These are phyloP conservation scores for Skeletonema potamos DNA, from an alignment of 108 stramenopile species.

Conservation along the genomic window DNA sequence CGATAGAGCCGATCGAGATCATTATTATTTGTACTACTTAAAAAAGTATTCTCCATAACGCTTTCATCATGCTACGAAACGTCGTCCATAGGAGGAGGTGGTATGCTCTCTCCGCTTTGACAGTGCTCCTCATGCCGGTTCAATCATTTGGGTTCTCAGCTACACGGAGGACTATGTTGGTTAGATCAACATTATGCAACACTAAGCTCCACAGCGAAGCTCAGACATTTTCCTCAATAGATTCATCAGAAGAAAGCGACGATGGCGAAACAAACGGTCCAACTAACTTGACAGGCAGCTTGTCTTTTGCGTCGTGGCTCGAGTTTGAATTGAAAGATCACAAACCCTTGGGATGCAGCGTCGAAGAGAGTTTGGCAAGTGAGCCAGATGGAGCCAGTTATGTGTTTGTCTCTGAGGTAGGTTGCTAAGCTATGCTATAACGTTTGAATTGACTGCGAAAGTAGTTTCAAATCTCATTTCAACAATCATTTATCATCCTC, in stretches of 20 bases:
- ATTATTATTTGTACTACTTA: no score
- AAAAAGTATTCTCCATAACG: no score
- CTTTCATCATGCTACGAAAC: background rate
- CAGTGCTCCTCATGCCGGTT: background rate
- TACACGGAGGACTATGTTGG: background rate
- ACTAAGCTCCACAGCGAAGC: constrained; percentile 9
- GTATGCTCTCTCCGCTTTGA: constrained; percentile 10
- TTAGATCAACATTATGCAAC: background rate
- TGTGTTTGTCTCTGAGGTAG: constrained; percentile 75
- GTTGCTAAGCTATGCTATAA: background rate
- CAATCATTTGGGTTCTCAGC: background rate
- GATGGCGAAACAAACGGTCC: background rate
- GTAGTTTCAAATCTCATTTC: background rate
- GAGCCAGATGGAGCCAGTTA: constrained; percentile 42
- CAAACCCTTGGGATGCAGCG: constrained; percentile 72
- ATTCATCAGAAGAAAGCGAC: constrained; percentile 5
- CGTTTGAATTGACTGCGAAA: background rate
- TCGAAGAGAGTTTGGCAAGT: constrained; percentile 73
- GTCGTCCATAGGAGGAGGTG: background rate
- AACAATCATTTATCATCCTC: background rate
- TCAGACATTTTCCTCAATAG: constrained; percentile 2
- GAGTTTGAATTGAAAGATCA: constrained; percentile 52
- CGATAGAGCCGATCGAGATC: no score
- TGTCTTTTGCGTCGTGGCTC: constrained; percentile 30
- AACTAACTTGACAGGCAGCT: constrained; percentile 9